Percentiles rank a stretch among this genome's conserved stretches.
phyloP scores from a whole-genome alignment of 1,284 basidiomycete genomes.

The Volvariella volvacea region DNA sequence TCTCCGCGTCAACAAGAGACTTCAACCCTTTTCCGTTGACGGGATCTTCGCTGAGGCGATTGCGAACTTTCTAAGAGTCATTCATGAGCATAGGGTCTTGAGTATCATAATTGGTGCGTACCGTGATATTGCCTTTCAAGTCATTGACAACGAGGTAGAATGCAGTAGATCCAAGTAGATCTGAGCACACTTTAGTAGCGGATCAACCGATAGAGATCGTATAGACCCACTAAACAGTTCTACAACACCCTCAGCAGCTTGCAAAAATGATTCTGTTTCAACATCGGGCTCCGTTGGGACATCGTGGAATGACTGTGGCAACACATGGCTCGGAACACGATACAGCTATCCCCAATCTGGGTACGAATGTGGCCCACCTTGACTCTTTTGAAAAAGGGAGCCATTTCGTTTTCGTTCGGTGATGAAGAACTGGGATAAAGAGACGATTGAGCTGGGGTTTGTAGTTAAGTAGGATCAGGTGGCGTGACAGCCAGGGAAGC shows the following conservation, averaged over 20 bases:
- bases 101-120: constrained; percentile 35
- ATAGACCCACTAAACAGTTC: constrained; percentile 77
- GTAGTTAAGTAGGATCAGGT: constrained; percentile 5
- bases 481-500: constrained; percentile 5
- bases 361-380: constrained; percentile 39
- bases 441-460: not conserved
- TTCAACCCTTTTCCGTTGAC: constrained; percentile 76
- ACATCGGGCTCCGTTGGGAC: constrained; percentile 86
- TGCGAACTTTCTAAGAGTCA: constrained; percentile 81
- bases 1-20: constrained; percentile 80
- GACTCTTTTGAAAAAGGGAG: constrained; percentile 83
- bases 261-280: constrained; percentile 83
- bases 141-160: constrained; percentile 86
- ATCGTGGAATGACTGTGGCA: constrained; percentile 79
- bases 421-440: constrained; percentile 7
- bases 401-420: constrained; percentile 40
- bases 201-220: no score
- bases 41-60: constrained; percentile 67
- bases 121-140: constrained; percentile 88
- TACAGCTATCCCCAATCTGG: no score
- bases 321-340: not conserved
- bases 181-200: constrained; percentile 32
- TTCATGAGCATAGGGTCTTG: constrained; percentile 5
- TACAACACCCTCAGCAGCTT: constrained; percentile 87
- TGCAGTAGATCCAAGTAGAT: constrained; percentile 84